These are phyloP conservation scores for Pseudisothecium myosuroides DNA, from an alignment of 225 moss, liverwort and hornwort genomes.

Conservation along the genomic window DNA sequence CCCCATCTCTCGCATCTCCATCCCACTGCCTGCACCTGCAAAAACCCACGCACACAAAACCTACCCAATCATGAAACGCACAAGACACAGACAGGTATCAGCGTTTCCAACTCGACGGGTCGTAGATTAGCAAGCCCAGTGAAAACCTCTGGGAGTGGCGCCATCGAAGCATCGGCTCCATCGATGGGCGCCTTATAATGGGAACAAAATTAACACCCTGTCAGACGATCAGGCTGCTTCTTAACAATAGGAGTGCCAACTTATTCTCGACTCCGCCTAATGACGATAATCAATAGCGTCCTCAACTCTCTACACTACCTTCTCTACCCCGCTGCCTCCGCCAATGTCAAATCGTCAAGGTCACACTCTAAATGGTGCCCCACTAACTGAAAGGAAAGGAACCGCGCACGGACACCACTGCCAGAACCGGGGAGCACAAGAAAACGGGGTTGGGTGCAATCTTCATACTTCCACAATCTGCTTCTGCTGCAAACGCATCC, in stretches of 20 bases:
- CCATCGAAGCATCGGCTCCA: not conserved
- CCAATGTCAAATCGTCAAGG: not conserved
- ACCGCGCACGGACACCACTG: not conserved
- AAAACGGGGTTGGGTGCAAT: not conserved
- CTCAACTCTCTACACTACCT: not conserved
- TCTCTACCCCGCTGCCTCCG: not conserved
- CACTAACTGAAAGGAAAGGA: not conserved
- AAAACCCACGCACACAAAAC: too few relatives aligned
- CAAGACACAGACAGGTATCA: not conserved
- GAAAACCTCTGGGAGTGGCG: not conserved
- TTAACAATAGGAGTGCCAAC: not conserved
- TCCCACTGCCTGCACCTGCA: too few relatives aligned
- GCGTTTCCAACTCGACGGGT: not conserved
- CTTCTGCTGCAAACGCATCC: not conserved
- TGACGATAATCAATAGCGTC: not conserved
- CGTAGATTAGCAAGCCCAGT: not conserved
- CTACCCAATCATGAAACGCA: not conserved
- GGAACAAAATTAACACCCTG: slow-evolving; percentile 2
- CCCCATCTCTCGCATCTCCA: too few relatives aligned
- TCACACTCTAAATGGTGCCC: not conserved
- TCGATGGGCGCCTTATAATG: not conserved
- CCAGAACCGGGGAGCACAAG: slow-evolving; percentile 5
- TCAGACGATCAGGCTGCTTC: not conserved
- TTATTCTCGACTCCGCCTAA: not conserved
- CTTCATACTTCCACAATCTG: not conserved